Evolutionary conservation across 331 rosid species (phyloP), one percentile per base, ranked within the genome.

Genomic region (Quercus lobata): DNA sequence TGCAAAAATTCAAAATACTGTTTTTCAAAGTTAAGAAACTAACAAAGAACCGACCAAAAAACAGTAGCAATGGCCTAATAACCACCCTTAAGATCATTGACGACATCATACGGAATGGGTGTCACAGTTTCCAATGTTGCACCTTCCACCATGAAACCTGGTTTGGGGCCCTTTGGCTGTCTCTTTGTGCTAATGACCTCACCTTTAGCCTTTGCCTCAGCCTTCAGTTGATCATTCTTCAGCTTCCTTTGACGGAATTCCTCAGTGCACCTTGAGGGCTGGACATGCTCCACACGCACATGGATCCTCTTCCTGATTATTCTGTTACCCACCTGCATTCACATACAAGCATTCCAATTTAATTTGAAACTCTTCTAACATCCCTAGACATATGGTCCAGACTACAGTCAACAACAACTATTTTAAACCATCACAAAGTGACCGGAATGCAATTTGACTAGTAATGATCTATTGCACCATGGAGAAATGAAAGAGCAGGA

Each of bases 91-190:
- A 93, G 90, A 62, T 93, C 97, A 8, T 93, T 93, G 79, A 93
- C 98, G 0, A 93, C 98, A 79, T 93, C 98, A 2, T 93, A 93
- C 0, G 98, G 98, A 80, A 93, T 93, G 57, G 98, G 97, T 19
- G 98, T 93, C 5, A 93, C 98, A 0, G 98, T 93, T 79, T 93
- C 98, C 82, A 93, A 37, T 0, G 89, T 91, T 6, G 98, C 93
- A 25, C 95, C 92, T 22, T 91, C 97, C 3, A 93, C 97, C 97
- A 76, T 93, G 84, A 91, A 93, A n/a, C 98, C 98, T 0, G 98
- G 97, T 72, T 93, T 93, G 0, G 98, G 98, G 3, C 98, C 98
- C 71, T 75, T 80, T 0, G 98, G 97, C 83, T 88, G 90, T 54
- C 98, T 89, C 91, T 93, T 93, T 27, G 98, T 93, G 88, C 97